phyloP scores from a whole-genome alignment of 2,329 filamentous ascomycete species.

The Colletotrichum musicola region DNA sequence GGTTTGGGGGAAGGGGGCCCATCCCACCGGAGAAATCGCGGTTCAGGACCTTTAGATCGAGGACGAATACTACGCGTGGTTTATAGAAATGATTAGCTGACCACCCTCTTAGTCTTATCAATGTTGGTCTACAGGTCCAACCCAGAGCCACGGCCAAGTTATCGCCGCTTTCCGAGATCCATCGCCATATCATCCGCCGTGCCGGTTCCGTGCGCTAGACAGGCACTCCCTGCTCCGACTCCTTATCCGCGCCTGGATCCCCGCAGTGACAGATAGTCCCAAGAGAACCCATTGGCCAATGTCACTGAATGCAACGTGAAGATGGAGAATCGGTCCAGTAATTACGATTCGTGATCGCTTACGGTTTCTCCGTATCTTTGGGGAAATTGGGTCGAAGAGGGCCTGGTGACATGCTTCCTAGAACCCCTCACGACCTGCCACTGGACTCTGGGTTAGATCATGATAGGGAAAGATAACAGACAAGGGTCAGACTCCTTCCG shows the following conservation, averaged over 20 bases:
- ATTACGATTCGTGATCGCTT: not conserved
- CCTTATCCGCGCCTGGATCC: constrained; percentile 3
- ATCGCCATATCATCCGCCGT: constrained; percentile 3
- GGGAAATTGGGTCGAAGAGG: not conserved
- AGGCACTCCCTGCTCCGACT: constrained; percentile 17
- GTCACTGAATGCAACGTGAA: not conserved
- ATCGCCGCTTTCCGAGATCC: constrained; percentile 7
- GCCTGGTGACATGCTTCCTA: not conserved
- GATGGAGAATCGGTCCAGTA: not conserved
- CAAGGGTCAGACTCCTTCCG: constrained; percentile 1
- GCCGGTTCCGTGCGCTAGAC: constrained; percentile 15
- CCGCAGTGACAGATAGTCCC: constrained; percentile 32
- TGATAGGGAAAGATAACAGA: constrained; percentile 23
- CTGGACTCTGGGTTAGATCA: not conserved
- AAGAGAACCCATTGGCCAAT: constrained; percentile 29
- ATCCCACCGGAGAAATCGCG: too few relatives aligned
- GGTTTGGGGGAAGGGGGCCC: too few relatives aligned
- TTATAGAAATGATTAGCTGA: not conserved
- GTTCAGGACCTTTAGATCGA: too few relatives aligned
- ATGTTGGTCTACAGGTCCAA: not conserved
- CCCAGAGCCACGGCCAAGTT: not conserved
- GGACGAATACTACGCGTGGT: too few relatives aligned
- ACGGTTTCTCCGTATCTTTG: constrained; percentile 4
- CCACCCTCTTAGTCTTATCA: not conserved
- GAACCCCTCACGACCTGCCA: constrained; percentile 1